Percentiles rank a stretch among this genome's conserved stretches.
Evolutionary conservation across 805 yeast genomes (phyloP).

Genomic region (Diddensiella santjacobensis): DNA sequence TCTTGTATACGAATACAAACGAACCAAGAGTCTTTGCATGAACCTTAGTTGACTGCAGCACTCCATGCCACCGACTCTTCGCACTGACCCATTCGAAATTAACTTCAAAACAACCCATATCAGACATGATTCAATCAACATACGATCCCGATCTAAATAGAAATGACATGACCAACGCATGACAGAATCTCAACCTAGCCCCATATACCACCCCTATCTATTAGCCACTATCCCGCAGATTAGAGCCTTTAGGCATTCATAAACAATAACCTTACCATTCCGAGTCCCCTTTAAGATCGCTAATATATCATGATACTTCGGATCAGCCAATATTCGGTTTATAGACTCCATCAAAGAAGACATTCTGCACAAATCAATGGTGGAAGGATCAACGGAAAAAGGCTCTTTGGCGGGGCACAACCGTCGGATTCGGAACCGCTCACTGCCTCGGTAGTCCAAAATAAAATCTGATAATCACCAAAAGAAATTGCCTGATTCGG

Average conservation of each 20-base stretch:
- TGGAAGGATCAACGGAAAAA: not conserved
- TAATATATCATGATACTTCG: constrained; percentile 35
- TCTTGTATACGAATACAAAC: constrained; percentile 53
- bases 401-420: no score
- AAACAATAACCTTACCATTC: constrained; percentile 31
- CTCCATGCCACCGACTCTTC: constrained; percentile 29
- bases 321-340: constrained; percentile 32
- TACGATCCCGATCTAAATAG: constrained; percentile 51
- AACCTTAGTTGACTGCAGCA: constrained; percentile 49
- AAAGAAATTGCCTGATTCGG: no score
- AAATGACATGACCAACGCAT: constrained; percentile 58
- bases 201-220: constrained; percentile 52
- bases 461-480: no score
- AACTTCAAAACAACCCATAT: no score
- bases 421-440: no score
- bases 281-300: constrained; percentile 40
- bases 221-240: not conserved
- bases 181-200: constrained; percentile 57
- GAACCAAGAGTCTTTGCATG: constrained; percentile 55
- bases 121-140: no score
- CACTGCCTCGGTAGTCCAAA: no score
- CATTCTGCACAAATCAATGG: not conserved
- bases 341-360: constrained; percentile 10
- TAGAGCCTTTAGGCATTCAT: no score
- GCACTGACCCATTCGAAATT: no score